Evolutionary conservation across 768 basidiomycete genomes (phyloP), one percentile per base, ranked within the genome.

Genomic region (Calocera viscosa): DNA sequence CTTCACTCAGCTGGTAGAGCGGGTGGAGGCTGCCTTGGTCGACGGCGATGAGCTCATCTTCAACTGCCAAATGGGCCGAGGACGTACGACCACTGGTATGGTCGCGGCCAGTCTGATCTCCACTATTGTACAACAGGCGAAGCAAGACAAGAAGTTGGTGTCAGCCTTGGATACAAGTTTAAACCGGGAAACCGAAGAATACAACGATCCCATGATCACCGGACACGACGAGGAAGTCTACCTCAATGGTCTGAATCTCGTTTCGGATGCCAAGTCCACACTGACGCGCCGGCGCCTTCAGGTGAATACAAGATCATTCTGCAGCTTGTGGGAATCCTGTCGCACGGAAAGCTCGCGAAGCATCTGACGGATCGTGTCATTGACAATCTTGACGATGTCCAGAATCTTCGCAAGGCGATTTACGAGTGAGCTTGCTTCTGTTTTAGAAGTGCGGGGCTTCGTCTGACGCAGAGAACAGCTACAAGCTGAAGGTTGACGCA

Each of bases 241-340:
- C 76, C 80, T 91, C 63, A 86, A 91, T 77, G 94, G 93, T 88
- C 72, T 63, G 60, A 8, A 12, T 11, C 11, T 30, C 28, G 28
- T 63, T 12, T 40, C 10, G 34, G 30, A 22, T 22, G 8, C 19
- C 32, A 11, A 63, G 14, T 26, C 10, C 38, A n/a, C n/a, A 63
- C 38, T 30, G 7, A 16, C 47, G 72, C 30, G n/a, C 53, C 3
- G 71, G 30, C 43, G 67, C 65, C 64, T 35, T n/a, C 69, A 94
- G 94, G 94, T 40, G 94, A 98, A 72, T 99, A 97, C 80, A 97
- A 97, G 80, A 90, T 88, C 2, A 96, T 98, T 69, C 78, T 99
- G 43, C 93, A 94, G 69, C 87, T 99, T 67, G 91, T 96, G 53
- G 88, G 91, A 2, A 88, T 97, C 12, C 82, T 97, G 33, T 89